Base-by-base conservation (phyloP, 345 rosid genomes). In the Hibiscus mutabilis region DNA sequence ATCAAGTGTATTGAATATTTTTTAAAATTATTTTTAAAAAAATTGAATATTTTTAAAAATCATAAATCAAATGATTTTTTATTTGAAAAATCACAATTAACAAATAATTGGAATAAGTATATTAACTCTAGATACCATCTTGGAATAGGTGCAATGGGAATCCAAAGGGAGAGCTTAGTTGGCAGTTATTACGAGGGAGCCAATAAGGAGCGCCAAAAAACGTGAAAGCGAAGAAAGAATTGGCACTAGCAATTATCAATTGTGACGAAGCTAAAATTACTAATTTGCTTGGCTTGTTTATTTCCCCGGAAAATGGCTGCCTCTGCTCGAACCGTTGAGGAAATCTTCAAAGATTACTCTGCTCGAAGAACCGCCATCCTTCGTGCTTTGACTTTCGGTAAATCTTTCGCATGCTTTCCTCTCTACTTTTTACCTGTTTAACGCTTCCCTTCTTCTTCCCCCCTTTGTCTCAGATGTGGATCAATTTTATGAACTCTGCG, bases 311-410 rank as follows among this genome's bases (percentile, higher is more conserved):
- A 49, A 49, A 35, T 77, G 78, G 80, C 84, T 16, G 82, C 91
- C 29, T 83, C 85, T 72, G 96, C 96, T 73, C 98, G 97, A 76
- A 82, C 91, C 73, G 99, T 95, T 0, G 98, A 95, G 78, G 97
- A 90, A 84, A 95, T 95, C 92, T 89, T 86, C 82, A 90, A 88
- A 78, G 99, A 95, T 84, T 92, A 79, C 83, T 72, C 66, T 57
- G 80, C 92, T 74, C 88, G 98, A 55, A 90, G 98, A 76, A 14
- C 88, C 22, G 96, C 84, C 71, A 87, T 96, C 68, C 86, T 92
- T 69, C 96, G 96, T 76, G 99, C 99, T 81, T 89, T 96, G 69
- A 91, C 93, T 73, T 71, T 69, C 75, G 99, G 99, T 92, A 16
- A 13, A 5, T 3, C 18, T 25, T 16, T 47, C 33, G 12, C n/a